Evolutionary conservation across 805 yeast species (phyloP), one percentile per base, ranked within the genome.

Genomic region (Wickerhamia fluorescens): DNA sequence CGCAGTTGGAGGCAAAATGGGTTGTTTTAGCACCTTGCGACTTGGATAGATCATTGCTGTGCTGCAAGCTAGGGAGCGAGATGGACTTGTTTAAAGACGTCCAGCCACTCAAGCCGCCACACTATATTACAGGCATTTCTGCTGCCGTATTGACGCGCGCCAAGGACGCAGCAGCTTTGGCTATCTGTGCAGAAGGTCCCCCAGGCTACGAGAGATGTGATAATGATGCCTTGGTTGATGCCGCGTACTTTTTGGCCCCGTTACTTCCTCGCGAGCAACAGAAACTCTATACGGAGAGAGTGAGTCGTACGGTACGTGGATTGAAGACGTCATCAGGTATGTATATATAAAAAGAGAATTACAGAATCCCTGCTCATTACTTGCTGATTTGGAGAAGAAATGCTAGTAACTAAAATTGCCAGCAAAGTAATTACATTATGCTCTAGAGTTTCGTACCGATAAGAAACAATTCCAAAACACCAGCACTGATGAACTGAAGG

Each of bases 401-500:
- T 24, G n/a, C 16, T 7, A 11, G 16, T 29, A 42, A 25, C 39
- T 36, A 7, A n/a, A n/a, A n/a, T n/a, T n/a, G n/a, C n/a, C n/a
- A n/a, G n/a, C n/a, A n/a, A n/a, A n/a, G n/a, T n/a, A 8, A 19
- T 19, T n/a, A n/a, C n/a, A n/a, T n/a, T n/a, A 25, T 9, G 28
- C 12, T 9, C 30, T 43, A 5, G 65, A 55, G 36, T 85, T 85
- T 45, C 83, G 66, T 71, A 84, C 75, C 0, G 95, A 86, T 28
- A 89, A 60, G 58, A 82, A 88, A 30, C 96, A 87, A 50, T 92
- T 89, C 97, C 98, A 89, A 20, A 89, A 59, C 12, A 89, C 94
- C 16, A 95, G 89, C 5, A 92, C 64, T 12, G 58, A 83, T 6
- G 92, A 80, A 31, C 94, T 78, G 51, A 92, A 89, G 0, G 96